Base-by-base conservation (phyloP, 2,329 filamentous ascomycete species). In the Dactylellina leptospora region DNA sequence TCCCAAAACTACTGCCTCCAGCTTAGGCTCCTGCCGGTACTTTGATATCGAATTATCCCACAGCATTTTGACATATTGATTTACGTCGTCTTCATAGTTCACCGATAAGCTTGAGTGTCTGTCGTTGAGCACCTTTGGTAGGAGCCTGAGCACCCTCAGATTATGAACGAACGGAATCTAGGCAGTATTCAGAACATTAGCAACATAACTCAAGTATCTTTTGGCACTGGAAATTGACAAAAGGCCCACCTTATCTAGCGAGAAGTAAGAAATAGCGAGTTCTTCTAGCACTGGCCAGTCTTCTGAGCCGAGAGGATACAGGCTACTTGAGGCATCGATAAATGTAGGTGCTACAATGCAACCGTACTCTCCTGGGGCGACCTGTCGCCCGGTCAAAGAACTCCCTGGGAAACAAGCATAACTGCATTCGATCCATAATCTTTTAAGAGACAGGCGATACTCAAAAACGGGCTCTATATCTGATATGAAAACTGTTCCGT, bases 201-300 rank as follows among this genome's bases (percentile, higher is more conserved):
- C n/a, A n/a, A n/a, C n/a, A n/a, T n/a, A n/a, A n/a, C n/a, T n/a
- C n/a, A n/a, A n/a, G n/a, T n/a, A n/a, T n/a, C n/a, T n/a, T n/a
- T n/a, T n/a, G n/a, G n/a, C n/a, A n/a, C n/a, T n/a, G n/a, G n/a
- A n/a, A n/a, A n/a, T n/a, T n/a, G n/a, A n/a, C n/a, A n/a, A n/a
- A n/a, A n/a, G n/a, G 2, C 47, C n/a, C 33, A 51, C 47, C 22
- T 4, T 33, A 6, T 51, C 47, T 11, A 20, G 9, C 3, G 25
- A 30, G 27, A 23, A 28, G 13, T 36, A 51, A 4, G 47, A 55
- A 38, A 69, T 40, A 1, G 63, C 63, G n/a, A 69, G 55, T 13
- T 69, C 63, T 33, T 60, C 63, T 27, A 69, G 48, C 5, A n/a
- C 44, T n/a, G 63, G 63, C 63, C 63, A 69, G 4, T 30, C 25